These are phyloP conservation scores for Paracoccidioides lutzii DNA, from an alignment of 2,329 filamentous ascomycete genomes.

Conservation along the genomic window DNA sequence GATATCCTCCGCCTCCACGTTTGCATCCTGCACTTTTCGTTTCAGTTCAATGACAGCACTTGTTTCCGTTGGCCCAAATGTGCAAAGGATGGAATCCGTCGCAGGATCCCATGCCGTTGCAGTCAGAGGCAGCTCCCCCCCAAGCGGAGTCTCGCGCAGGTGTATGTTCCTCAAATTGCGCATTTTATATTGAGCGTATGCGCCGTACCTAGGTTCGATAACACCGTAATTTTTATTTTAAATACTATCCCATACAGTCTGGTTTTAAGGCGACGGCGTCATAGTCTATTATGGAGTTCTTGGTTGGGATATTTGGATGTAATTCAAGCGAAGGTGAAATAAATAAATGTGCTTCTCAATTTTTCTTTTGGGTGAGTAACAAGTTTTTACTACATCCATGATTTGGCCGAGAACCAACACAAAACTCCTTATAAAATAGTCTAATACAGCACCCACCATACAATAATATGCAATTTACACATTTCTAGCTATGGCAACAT, in stretches of 20 bases:
- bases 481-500: background rate
- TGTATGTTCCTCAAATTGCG: constrained; percentile 74
- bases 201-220: background rate
- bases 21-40: constrained; percentile 29
- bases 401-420: constrained; percentile 15
- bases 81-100: constrained; percentile 64
- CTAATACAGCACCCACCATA: too few relatives aligned
- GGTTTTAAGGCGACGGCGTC: background rate
- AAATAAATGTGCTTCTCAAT: constrained; percentile 3
- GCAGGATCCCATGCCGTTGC: constrained; percentile 76
- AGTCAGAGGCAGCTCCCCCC: constrained; percentile 47
- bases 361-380: constrained; percentile 9
- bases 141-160: constrained; percentile 50
- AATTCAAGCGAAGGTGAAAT: background rate
- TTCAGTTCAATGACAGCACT: constrained; percentile 62
- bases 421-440: background rate
- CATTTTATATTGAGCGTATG: constrained; percentile 41
- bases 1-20: constrained; percentile 24
- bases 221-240: background rate
- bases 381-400: constrained; percentile 29
- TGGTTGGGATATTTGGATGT: background rate
- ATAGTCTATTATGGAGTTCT: constrained; percentile 4
- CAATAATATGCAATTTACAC: background rate
- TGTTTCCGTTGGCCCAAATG: constrained; percentile 64
- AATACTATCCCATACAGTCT: background rate